Evolutionary conservation across 306 rosid genomes (phyloP).

Genomic region (Rubus parviflorus): DNA sequence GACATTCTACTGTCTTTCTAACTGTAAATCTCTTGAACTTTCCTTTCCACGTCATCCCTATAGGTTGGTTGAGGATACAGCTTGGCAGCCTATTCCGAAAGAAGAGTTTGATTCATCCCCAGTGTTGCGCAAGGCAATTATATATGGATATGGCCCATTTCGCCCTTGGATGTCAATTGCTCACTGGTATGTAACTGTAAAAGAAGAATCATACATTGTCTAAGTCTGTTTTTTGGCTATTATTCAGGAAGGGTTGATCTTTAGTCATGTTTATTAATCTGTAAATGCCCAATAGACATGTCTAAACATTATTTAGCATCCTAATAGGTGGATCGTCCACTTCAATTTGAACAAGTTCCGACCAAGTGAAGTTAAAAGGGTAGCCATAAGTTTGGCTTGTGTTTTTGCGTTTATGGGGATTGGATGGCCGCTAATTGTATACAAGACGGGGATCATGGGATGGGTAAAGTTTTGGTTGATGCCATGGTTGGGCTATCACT

Average conservation of each 20-base stretch:
- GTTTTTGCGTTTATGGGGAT: conserved; percentile 83
- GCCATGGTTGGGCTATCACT: conserved; percentile 99
- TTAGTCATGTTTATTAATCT: not conserved
- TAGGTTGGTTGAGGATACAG: conserved; percentile 90
- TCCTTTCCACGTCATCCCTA: conserved; percentile 21
- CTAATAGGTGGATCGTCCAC: conserved; percentile 74
- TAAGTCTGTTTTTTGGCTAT: conserved; percentile 10
- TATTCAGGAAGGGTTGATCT: not conserved
- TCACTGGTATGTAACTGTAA: conserved; percentile 58
- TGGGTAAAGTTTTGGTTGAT: conserved; percentile 98
- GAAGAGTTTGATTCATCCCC: conserved; percentile 79
- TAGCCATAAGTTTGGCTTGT: conserved; percentile 91
- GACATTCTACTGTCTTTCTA: conserved; percentile 3
- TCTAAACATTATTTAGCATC: conserved; percentile 19
- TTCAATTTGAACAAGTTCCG: conserved; percentile 79
- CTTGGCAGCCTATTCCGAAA: conserved; percentile 87
- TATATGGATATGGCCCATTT: conserved; percentile 81
- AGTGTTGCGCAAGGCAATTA: conserved; percentile 66
- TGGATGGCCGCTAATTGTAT: conserved; percentile 93
- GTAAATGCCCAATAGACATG: conserved; percentile 5
- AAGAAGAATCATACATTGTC: conserved; percentile 5
- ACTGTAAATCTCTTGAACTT: not conserved
- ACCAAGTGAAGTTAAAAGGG: conserved; percentile 79
- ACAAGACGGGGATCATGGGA: conserved; percentile 84
- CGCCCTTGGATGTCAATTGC: conserved; percentile 94